Evolutionary conservation across 306 rosid species (phyloP).

Genomic region (Erythrophleum fordii): DNA sequence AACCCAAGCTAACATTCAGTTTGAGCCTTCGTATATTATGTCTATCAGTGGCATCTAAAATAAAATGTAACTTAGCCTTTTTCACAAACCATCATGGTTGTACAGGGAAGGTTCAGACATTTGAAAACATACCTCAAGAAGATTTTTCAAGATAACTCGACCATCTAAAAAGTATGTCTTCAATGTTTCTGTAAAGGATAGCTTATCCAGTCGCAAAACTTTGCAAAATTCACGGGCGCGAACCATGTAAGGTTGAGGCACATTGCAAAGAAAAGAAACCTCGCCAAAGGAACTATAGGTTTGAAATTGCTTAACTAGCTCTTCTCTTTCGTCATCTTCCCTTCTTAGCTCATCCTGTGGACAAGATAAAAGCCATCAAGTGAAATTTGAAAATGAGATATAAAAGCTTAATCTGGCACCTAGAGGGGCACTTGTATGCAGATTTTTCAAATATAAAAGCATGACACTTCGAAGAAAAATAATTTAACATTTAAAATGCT

Average conservation of each 20-base stretch:
- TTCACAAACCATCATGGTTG: background rate
- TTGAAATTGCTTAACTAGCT: slow-evolving; percentile 31
- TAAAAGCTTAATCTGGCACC: background rate
- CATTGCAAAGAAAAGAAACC: slow-evolving; percentile 60
- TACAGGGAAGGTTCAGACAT: background rate
- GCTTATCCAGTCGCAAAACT: slow-evolving; percentile 57
- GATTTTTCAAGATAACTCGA: slow-evolving; percentile 51
- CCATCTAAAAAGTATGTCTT: slow-evolving; percentile 52
- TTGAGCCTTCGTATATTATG: background rate
- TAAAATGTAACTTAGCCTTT: background rate
- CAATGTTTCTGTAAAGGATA: slow-evolving; percentile 50
- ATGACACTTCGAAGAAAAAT: background rate
- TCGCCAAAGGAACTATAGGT: slow-evolving; percentile 55
- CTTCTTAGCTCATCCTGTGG: slow-evolving; percentile 44
- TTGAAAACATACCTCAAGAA: slow-evolving; percentile 51
- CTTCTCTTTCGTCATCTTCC: slow-evolving; percentile 46
- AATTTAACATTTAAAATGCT: background rate
- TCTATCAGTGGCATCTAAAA: background rate
- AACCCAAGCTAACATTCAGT: slow-evolving; percentile 3
- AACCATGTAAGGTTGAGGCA: slow-evolving; percentile 49
- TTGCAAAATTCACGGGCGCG: slow-evolving; percentile 48
- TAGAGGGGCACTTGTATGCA: background rate
- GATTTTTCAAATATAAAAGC: slow-evolving; percentile 1
- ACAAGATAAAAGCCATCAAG: background rate
- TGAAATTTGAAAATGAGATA: background rate